Percentiles rank a stretch among this genome's conserved stretches.
Conservation (phyloP, 768 basidiomycete genomes). For the Podaxis rugospora region DNA sequence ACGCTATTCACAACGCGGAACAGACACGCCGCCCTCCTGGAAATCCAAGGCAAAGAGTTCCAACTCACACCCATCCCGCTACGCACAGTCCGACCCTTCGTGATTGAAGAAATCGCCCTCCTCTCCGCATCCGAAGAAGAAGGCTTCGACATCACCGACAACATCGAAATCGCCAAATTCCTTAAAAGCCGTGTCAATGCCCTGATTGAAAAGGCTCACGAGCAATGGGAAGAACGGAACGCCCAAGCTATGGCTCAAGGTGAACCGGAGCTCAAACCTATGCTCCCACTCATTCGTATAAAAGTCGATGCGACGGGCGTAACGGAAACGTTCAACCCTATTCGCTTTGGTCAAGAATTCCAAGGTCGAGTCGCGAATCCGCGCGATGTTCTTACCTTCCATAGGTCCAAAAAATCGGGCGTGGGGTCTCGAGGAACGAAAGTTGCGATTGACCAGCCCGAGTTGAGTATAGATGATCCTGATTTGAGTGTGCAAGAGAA, state of each 20-base stretch:
- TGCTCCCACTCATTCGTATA: slow-evolving; percentile 85
- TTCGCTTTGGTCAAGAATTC: slow-evolving; percentile 96
- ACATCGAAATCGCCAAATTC: slow-evolving; percentile 78
- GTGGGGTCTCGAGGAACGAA: slow-evolving; percentile 44
- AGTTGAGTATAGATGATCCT: slow-evolving; percentile 77
- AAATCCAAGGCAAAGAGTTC: slow-evolving; percentile 87
- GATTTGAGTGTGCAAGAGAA: slow-evolving; percentile 65
- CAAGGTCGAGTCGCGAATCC: slow-evolving; percentile 90
- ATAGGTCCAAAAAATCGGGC: slow-evolving; percentile 65
- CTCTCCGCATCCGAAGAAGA: slow-evolving; percentile 76
- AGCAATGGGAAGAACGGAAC: slow-evolving; percentile 75
- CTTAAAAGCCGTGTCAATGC: slow-evolving; percentile 75
- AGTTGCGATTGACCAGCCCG: slow-evolving; percentile 71
- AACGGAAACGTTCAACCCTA: slow-evolving; percentile 89
- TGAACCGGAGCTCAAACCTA: slow-evolving; percentile 55
- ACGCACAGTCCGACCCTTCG: slow-evolving; percentile 91
- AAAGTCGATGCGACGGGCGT: slow-evolving; percentile 93
- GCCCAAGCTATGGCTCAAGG: slow-evolving; percentile 54
- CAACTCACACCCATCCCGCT: slow-evolving; percentile 81
- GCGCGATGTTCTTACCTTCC: slow-evolving; percentile 87
- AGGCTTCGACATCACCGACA: slow-evolving; percentile 71
- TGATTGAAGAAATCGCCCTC: slow-evolving; percentile 77
- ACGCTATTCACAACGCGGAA: neutral
- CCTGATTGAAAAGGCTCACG: slow-evolving; percentile 75
- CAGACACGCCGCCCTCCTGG: slow-evolving; percentile 88